These are phyloP conservation scores for Scleromitrula shiraiana DNA, from an alignment of 2,329 filamentous ascomycete genomes.

Conservation along the genomic window DNA sequence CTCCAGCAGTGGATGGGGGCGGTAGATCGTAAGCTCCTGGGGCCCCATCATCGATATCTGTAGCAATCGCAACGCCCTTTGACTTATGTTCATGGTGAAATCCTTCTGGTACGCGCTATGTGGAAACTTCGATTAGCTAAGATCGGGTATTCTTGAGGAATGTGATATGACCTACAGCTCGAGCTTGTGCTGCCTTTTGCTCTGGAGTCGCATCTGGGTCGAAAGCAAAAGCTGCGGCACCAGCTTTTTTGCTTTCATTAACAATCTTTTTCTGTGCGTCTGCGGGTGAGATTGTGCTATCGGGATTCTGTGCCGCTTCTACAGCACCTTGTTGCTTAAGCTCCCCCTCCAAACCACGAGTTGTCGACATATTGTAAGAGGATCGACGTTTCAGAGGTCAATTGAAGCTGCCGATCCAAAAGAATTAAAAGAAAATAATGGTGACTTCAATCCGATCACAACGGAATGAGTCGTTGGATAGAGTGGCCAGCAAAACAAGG, in stretches of 20 bases:
- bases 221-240: conserved; percentile 75
- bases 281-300: conserved; percentile 58
- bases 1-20: conserved; percentile 61
- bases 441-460: neutral
- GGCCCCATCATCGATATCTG: conserved; percentile 68
- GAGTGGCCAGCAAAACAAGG: neutral
- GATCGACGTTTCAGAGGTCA: conserved; percentile 9
- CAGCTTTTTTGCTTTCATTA: conserved; percentile 69
- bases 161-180: conserved; percentile 52
- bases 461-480: neutral
- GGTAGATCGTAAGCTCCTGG: conserved; percentile 70
- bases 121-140: conserved; percentile 7
- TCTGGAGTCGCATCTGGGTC: conserved; percentile 76
- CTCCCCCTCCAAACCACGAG: conserved; percentile 41
- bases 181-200: conserved; percentile 74
- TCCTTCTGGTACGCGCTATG: conserved; percentile 53
- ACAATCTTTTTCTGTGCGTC: conserved; percentile 68
- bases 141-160: neutral
- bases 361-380: conserved; percentile 20
- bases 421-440: neutral
- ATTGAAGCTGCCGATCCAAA: conserved; percentile 12
- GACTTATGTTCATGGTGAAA: conserved; percentile 54
- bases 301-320: conserved; percentile 66
- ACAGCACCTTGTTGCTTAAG: conserved; percentile 74
- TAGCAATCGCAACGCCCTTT: conserved; percentile 63